A percentile compares a stretch with the other conserved stretches of the same genome.
Evolutionary conservation across 1,284 basidiomycete species (phyloP).

Genomic region (Microbotryum lychnidis-dioicae): DNA sequence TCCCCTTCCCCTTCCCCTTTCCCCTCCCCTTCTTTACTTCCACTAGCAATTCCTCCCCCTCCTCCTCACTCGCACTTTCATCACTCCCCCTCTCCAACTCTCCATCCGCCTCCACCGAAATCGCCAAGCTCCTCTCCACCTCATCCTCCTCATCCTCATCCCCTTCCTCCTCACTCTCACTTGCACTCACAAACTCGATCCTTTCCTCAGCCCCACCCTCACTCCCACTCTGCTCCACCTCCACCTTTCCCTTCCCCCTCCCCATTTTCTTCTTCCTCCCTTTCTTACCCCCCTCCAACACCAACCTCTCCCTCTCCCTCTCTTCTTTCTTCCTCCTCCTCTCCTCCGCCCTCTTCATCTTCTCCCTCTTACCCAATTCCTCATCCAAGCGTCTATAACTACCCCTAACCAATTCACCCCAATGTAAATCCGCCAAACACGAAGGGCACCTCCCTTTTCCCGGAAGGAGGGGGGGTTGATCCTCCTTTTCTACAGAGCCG

Average conservation of each 20-base stretch:
- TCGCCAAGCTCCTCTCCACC: background rate
- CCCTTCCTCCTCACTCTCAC: no score
- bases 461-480: conserved; percentile 49
- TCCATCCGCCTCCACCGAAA: conserved; percentile 6
- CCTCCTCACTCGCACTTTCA: conserved; percentile 15
- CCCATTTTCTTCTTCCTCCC: background rate
- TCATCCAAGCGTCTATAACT: conserved; percentile 54
- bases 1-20: conserved; percentile 6
- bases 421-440: conserved; percentile 53
- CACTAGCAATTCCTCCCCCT: no score
- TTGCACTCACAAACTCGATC: no score
- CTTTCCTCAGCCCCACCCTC: no score
- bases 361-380: conserved; percentile 29
- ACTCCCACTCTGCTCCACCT: no score
- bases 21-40: background rate
- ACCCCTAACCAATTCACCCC: conserved; percentile 64
- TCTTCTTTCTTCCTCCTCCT: conserved; percentile 29
- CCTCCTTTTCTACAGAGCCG: conserved; percentile 25
- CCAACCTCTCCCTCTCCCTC: conserved; percentile 21
- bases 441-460: conserved; percentile 54
- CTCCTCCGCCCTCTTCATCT: conserved; percentile 22
- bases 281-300: conserved; percentile 7
- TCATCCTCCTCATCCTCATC: background rate
- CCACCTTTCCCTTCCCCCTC: background rate
- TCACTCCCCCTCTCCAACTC: conserved; percentile 15